Evolutionary conservation across 371 early-diverging fungal genomes (phyloP).

Genomic region (Hamiltosporidium tvaerminnensis): DNA sequence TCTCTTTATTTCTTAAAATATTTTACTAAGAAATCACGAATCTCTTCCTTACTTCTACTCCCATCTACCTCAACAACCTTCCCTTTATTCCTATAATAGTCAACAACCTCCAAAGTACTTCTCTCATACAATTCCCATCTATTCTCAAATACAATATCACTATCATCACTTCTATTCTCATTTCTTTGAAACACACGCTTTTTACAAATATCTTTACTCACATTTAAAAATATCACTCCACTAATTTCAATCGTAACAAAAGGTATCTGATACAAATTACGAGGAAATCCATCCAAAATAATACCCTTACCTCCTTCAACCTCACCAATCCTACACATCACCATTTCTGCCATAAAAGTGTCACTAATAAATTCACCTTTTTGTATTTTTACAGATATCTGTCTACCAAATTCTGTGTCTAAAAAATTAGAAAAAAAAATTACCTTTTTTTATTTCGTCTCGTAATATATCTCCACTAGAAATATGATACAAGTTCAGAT

Average conservation of each 20-base stretch:
- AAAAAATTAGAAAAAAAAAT: background rate
- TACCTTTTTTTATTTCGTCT: conserved; percentile 4
- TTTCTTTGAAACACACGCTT: conserved; percentile 29
- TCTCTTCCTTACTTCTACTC: no score
- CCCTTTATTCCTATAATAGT: conserved; percentile 15
- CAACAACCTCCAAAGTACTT: conserved; percentile 37
- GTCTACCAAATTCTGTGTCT: conserved; percentile 8
- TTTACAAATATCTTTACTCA: conserved; percentile 22
- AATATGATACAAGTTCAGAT: conserved; percentile 39
- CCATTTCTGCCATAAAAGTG: conserved; percentile 27
- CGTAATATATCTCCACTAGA: conserved; percentile 51
- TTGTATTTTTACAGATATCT: conserved; percentile 21
- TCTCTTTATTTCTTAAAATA: no score
- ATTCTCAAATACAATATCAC: conserved; percentile 14
- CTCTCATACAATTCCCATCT: conserved; percentile 17
- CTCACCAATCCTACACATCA: conserved; percentile 17
- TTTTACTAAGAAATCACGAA: no score
- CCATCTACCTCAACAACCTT: conserved; percentile 25
- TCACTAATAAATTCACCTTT: conserved; percentile 41
- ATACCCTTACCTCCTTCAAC: conserved; percentile 10
- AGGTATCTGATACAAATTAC: conserved; percentile 40
- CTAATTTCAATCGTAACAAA: conserved; percentile 7
- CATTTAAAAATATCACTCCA: conserved; percentile 24
- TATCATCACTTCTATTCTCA: conserved; percentile 39
- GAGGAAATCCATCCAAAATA: conserved; percentile 53